Conservation (phyloP, 1,284 basidiomycete genomes). For the Tylopilus sp. region DNA sequence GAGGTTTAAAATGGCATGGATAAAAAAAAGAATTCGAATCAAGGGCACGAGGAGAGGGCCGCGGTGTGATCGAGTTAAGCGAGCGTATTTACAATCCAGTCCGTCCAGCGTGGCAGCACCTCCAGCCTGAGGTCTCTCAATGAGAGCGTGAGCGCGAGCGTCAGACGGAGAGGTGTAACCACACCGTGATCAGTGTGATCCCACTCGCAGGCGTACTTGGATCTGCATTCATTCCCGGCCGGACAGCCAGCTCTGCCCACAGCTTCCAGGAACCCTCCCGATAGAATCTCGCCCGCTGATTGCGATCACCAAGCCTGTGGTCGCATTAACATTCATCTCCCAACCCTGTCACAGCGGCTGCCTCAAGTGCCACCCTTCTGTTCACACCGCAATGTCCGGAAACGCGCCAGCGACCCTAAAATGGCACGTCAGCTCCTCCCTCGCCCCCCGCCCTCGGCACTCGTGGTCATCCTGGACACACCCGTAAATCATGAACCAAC, state of each 20-base stretch:
- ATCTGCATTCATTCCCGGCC: slow-evolving; percentile 39
- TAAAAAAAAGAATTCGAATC: slow-evolving; percentile 62
- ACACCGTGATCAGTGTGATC: slow-evolving; percentile 7
- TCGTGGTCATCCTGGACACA: slow-evolving; percentile 15
- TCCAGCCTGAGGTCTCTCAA: background rate
- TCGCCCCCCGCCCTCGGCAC: slow-evolving; percentile 1
- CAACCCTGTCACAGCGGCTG: slow-evolving; percentile 19
- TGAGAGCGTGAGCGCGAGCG: background rate
- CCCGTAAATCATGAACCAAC: slow-evolving; percentile 25
- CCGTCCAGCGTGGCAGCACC: slow-evolving; percentile 25
- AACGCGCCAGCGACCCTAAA: slow-evolving; percentile 16
- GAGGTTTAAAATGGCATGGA: slow-evolving; percentile 52
- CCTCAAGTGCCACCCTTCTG: slow-evolving; percentile 9
- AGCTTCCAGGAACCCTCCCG: slow-evolving; percentile 33
- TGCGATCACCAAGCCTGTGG: slow-evolving; percentile 22
- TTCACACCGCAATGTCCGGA: slow-evolving; percentile 36
- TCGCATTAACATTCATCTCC: background rate
- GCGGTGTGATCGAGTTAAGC: slow-evolving; percentile 43
- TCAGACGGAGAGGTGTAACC: background rate
- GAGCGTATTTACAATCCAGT: slow-evolving; percentile 41
- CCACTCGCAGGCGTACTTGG: slow-evolving; percentile 12
- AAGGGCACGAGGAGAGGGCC: slow-evolving; percentile 62
- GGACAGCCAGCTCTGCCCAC: slow-evolving; percentile 14
- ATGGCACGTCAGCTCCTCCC: slow-evolving; percentile 17
- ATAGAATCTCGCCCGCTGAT: slow-evolving; percentile 26